Evolutionary conservation across 306 rosid genomes (phyloP).

Genomic region (Glycine latifolia): DNA sequence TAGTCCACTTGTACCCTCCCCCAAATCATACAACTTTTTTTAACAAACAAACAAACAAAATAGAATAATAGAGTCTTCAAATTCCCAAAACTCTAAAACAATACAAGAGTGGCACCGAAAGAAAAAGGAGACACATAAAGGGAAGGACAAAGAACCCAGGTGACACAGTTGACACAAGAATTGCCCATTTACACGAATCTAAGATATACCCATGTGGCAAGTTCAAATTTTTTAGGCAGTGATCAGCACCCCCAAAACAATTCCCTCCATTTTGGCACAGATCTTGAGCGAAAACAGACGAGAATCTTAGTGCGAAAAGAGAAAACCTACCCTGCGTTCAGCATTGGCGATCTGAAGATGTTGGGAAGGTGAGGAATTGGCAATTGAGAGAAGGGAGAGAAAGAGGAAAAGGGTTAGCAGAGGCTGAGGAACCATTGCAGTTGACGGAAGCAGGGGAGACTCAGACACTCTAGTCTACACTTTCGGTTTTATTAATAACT

Average conservation of each 20-base stretch:
- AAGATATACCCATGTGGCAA: slow-evolving; percentile 36
- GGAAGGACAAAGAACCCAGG: no score
- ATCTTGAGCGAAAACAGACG: slow-evolving; percentile 29
- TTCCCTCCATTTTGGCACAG: background rate
- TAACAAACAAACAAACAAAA: background rate
- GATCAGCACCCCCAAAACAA: background rate
- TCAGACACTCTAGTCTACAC: background rate
- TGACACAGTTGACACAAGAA: background rate
- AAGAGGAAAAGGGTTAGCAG: slow-evolving; percentile 47
- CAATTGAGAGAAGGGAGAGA: slow-evolving; percentile 46
- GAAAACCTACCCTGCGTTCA: slow-evolving; percentile 82
- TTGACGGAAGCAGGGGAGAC: slow-evolving; percentile 44
- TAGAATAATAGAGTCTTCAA: background rate
- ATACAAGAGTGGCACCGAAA: background rate
- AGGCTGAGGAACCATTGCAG: slow-evolving; percentile 56
- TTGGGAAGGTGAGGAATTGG: slow-evolving; percentile 59
- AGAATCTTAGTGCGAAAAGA: no score
- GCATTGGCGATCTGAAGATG: slow-evolving; percentile 85
- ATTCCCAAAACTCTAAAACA: slow-evolving; percentile 24
- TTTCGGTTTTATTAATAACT: background rate
- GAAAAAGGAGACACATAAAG: background rate
- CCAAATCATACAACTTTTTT: background rate
- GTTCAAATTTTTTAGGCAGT: slow-evolving; percentile 9
- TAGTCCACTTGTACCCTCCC: background rate
- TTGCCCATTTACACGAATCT: slow-evolving; percentile 18